Evolutionary conservation across 176 grass and related monocot genomes (phyloP).

Genomic region (Puya raimondii): DNA sequence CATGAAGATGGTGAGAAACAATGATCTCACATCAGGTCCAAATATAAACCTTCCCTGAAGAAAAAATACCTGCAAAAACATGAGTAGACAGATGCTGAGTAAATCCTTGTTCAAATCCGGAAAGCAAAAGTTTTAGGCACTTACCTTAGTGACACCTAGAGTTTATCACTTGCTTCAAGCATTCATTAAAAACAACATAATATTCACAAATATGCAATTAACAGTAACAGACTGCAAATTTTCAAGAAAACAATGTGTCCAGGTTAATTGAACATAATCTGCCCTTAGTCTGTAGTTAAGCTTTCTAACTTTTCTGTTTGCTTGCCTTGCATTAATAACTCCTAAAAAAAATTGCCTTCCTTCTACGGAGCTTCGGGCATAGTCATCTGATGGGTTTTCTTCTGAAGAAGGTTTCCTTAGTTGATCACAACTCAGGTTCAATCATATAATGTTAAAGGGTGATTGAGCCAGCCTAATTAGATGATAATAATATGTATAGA

Average conservation of each 20-base stretch:
- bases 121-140: background rate
- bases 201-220: background rate
- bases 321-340: too few relatives aligned
- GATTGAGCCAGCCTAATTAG: too few relatives aligned
- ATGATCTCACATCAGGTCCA: slow-evolving; percentile 90
- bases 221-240: background rate
- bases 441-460: too few relatives aligned
- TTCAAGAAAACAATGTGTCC: background rate
- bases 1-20: slow-evolving; percentile 96
- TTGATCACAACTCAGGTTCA: too few relatives aligned
- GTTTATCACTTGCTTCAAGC: background rate
- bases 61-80: slow-evolving; percentile 57
- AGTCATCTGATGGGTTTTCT: too few relatives aligned
- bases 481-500: too few relatives aligned
- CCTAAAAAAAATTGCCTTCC: too few relatives aligned
- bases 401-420: too few relatives aligned
- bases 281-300: too few relatives aligned
- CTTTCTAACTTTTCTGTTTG: too few relatives aligned
- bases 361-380: too few relatives aligned
- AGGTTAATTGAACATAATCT: too few relatives aligned
- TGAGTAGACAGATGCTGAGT: background rate
- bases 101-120: background rate
- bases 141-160: background rate
- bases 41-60: slow-evolving; percentile 94
- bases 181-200: background rate